Base-by-base conservation (phyloP, 768 basidiomycete genomes). In the Rhodotorula babjevae region DNA sequence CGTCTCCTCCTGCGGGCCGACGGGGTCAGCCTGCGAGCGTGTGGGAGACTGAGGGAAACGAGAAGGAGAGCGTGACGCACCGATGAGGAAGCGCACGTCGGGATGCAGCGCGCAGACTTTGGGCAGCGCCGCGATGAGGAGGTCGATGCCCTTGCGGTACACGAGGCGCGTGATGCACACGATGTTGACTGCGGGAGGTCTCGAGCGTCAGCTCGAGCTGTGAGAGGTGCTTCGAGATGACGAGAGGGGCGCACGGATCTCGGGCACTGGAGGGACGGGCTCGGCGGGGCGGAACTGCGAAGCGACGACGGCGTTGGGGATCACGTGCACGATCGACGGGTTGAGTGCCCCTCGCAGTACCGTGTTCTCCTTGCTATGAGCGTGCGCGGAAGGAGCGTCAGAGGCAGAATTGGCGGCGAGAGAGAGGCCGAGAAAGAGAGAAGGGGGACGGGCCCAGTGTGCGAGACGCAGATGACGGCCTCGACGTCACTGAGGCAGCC, bases 131-230 rank as follows among this genome's bases (percentile, higher is more conserved):
- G 92, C 93, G 0, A 98, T 90, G 11, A 99, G 86, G 6, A 99
- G 86, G 79, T 99, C 96, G 64, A 99, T 89, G 1, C 96, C 96
- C 83, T 98, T 99, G 61, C 96, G 87, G 78, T 98, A 97, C 0
- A 90, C 92, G 44, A 98, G 83, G 23, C 96, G 87, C 4, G 93
- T 92, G 19, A 99, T 81, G 21, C 96, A 87, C 7, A 99, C 88
- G 58, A 99, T 91, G 6, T 90, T 96, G 68, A 97, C 94, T 95
- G 46, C 23, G 46, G 10, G 42, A 49, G 14, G 9, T 6, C 46
- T 47, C 9, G 36, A 19, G 47, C 27, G 36, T 61, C 14, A 71
- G 25, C 74, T 36, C 65, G 19, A 31, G 14, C 14, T 11, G 3
- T 12, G n/a, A 3, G 27, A 36, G 4, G 4, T 36, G 36, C 36